Evolutionary conservation across 306 rosid genomes (phyloP).

Genomic region (Vigna trinervia): DNA sequence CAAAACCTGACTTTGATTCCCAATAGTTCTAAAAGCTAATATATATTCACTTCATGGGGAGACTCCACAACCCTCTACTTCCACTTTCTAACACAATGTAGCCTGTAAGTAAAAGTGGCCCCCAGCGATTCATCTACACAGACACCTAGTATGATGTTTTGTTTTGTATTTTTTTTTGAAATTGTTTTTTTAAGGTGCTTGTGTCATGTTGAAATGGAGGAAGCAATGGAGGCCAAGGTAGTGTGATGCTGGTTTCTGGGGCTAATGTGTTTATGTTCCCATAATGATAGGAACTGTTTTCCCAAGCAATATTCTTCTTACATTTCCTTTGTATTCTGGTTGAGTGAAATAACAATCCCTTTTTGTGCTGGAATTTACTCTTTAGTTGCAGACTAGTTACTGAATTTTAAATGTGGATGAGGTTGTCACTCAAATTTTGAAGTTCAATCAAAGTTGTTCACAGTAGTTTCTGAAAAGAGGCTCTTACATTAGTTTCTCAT

Average conservation of each 20-base stretch:
- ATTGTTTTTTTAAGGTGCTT: constrained; percentile 18
- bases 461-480: neutral
- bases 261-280: constrained; percentile 41
- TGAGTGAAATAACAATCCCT: constrained; percentile 4
- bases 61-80: constrained; percentile 34
- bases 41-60: constrained; percentile 12
- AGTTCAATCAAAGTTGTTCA: neutral
- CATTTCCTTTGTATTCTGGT: constrained; percentile 16
- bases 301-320: constrained; percentile 47
- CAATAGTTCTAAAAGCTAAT: constrained; percentile 61
- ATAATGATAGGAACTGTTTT: constrained; percentile 40
- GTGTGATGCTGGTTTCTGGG: constrained; percentile 39
- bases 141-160: constrained; percentile 32
- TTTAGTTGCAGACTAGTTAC: neutral
- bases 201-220: constrained; percentile 40
- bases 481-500: too few relatives aligned
- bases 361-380: constrained; percentile 20
- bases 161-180: neutral
- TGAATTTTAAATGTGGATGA: neutral
- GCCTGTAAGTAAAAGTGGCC: constrained; percentile 49
- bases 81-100: constrained; percentile 48
- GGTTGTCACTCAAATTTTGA: neutral
- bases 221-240: constrained; percentile 29
- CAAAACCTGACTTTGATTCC: constrained; percentile 87
- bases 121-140: constrained; percentile 41